A percentile compares a stretch with the other conserved stretches of the same genome.
Evolutionary conservation across 2,329 filamentous ascomycete species (phyloP).

Genomic region (Scortechinia acanthostroma): DNA sequence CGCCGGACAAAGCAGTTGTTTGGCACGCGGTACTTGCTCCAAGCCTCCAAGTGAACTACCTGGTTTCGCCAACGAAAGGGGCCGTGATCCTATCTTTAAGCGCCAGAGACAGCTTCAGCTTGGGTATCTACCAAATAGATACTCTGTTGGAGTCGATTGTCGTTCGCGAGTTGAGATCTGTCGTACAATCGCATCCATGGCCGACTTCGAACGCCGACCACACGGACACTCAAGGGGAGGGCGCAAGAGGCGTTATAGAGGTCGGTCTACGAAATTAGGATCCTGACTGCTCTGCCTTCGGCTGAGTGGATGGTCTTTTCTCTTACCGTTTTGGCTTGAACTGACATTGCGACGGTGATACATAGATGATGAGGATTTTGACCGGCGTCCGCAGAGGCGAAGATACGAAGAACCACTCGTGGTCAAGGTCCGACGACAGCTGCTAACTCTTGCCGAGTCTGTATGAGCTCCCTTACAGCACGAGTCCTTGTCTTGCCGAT

Average conservation of each 20-base stretch:
- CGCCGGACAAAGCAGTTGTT: slow-evolving; percentile 1
- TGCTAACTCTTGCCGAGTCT: slow-evolving; percentile 54
- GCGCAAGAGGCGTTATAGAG: slow-evolving; percentile 54
- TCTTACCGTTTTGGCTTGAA: background rate
- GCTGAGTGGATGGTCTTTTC: background rate
- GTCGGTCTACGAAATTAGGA: slow-evolving; percentile 32
- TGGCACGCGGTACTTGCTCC: background rate
- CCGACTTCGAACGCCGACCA: slow-evolving; percentile 16
- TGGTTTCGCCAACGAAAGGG: too few species aligned
- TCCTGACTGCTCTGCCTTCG: background rate
- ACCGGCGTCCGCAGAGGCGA: slow-evolving; percentile 47
- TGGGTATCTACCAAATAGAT: background rate
- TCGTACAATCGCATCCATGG: slow-evolving; percentile 4
- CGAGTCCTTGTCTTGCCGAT: background rate
- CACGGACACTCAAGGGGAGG: slow-evolving; percentile 25
- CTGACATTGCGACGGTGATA: too few species aligned
- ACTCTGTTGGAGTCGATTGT: background rate
- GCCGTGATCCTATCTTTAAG: too few species aligned
- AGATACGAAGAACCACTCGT: slow-evolving; percentile 50
- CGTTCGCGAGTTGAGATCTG: background rate
- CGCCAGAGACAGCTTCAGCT: background rate
- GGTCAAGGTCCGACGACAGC: slow-evolving; percentile 45
- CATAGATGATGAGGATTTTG: slow-evolving; percentile 51
- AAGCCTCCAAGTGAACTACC: too few species aligned
- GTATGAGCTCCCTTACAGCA: background rate